phyloP scores from a whole-genome alignment of 2,329 filamentous ascomycete genomes.

The Microsporum canis region DNA sequence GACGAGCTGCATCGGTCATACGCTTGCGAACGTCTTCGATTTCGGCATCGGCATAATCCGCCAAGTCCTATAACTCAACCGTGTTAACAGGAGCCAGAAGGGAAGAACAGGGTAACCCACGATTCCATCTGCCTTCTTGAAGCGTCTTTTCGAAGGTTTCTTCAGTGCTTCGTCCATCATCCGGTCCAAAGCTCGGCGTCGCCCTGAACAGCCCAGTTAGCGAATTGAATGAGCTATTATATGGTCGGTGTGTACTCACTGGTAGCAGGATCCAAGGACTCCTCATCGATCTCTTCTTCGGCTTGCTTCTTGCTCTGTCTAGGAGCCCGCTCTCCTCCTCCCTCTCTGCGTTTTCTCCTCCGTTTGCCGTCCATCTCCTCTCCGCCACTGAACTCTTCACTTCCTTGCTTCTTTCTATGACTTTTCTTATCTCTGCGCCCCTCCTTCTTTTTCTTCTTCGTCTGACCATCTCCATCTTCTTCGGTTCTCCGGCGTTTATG shows the following conservation, averaged over 20 bases:
- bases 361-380: constrained; percentile 46
- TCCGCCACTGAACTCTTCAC: constrained; percentile 40
- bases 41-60: constrained; percentile 79
- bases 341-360: constrained; percentile 38
- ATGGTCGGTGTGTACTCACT: constrained; percentile 40
- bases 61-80: constrained; percentile 55
- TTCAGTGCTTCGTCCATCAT: constrained; percentile 84
- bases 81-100: constrained; percentile 19
- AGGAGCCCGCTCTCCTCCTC: constrained; percentile 23
- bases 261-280: constrained; percentile 72
- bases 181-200: constrained; percentile 70
- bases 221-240: background rate
- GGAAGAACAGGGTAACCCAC: constrained; percentile 40
- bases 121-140: constrained; percentile 75
- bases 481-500: constrained; percentile 55
- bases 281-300: constrained; percentile 58
- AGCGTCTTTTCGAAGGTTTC: constrained; percentile 59
- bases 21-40: constrained; percentile 76
- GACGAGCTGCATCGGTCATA: constrained; percentile 83
- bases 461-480: constrained; percentile 48
- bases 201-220: constrained; percentile 35
- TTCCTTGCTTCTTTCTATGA: constrained; percentile 57
- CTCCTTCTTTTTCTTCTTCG: constrained; percentile 55
- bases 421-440: constrained; percentile 50
- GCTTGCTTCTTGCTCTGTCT: constrained; percentile 42